Evolutionary conservation across 495 filamentous ascomycete species (phyloP).

Genomic region (Penicillium soppii): DNA sequence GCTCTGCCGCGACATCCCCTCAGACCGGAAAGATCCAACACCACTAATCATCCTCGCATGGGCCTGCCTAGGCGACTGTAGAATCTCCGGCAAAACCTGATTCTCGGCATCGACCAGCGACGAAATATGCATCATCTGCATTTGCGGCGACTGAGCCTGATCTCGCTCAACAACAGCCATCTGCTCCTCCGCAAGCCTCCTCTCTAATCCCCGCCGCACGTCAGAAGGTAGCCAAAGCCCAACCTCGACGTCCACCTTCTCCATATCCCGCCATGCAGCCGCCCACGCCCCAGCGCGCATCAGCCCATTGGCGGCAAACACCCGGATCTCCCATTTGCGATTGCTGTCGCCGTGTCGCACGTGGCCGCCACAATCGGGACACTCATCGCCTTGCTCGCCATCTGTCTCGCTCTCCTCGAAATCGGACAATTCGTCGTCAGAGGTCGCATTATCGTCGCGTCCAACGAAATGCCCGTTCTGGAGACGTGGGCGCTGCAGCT

Average conservation of each 20-base stretch:
- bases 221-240: constrained; percentile 65
- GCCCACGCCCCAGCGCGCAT: constrained; percentile 92
- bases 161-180: constrained; percentile 8
- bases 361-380: constrained; percentile 58
- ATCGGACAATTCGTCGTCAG: constrained; percentile 35
- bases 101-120: not conserved
- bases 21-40: constrained; percentile 5
- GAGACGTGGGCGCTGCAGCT: constrained; percentile 68
- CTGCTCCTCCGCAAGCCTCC: constrained; percentile 29
- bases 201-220: constrained; percentile 47
- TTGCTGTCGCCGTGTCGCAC: constrained; percentile 45
- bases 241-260: constrained; percentile 91
- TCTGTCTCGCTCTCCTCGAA: constrained; percentile 33
- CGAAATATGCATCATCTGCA: constrained; percentile 4
- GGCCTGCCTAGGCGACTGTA: constrained; percentile 7
- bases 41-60: constrained; percentile 9
- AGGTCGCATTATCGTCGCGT: constrained; percentile 36
- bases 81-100: not conserved
- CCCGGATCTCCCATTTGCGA: constrained; percentile 77
- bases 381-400: constrained; percentile 48
- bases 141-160: constrained; percentile 6
- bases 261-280: constrained; percentile 95
- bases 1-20: not conserved
- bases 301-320: constrained; percentile 91
- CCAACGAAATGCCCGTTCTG: constrained; percentile 73